Conservation (phyloP, 2,329 filamentous ascomycete species). For the Fusarium hainanense region DNA sequence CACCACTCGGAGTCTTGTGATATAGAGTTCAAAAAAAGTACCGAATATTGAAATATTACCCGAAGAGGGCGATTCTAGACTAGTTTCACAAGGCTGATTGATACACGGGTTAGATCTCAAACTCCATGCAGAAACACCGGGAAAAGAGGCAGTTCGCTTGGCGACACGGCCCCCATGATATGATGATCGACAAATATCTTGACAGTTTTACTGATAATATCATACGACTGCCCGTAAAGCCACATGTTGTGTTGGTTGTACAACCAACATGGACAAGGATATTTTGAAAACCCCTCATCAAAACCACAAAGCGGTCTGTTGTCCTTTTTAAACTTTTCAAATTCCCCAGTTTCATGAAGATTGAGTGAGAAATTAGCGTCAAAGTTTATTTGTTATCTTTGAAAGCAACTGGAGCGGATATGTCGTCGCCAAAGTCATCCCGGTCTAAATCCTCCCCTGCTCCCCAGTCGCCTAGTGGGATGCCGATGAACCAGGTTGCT, state of each 20-base stretch:
- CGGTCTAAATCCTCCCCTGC: background rate
- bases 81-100: background rate
- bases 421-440: constrained; percentile 21
- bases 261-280: background rate
- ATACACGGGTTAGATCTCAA: background rate
- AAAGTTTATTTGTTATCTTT: background rate
- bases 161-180: background rate
- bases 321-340: background rate
- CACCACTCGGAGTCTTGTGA: background rate
- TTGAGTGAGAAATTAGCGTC: background rate
- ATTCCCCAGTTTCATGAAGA: background rate
- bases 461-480: background rate
- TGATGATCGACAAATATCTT: background rate
- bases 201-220: background rate
- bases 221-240: background rate
- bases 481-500: background rate
- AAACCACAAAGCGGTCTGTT: background rate
- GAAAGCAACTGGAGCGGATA: background rate
- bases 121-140: background rate
- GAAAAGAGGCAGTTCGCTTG: background rate
- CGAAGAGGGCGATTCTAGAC: background rate
- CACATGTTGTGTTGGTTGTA: background rate
- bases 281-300: background rate
- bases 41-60: background rate
- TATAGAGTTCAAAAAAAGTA: background rate